Conservation (phyloP, 73 alveolate species). For the Tetrahymena malaccensis region DNA sequence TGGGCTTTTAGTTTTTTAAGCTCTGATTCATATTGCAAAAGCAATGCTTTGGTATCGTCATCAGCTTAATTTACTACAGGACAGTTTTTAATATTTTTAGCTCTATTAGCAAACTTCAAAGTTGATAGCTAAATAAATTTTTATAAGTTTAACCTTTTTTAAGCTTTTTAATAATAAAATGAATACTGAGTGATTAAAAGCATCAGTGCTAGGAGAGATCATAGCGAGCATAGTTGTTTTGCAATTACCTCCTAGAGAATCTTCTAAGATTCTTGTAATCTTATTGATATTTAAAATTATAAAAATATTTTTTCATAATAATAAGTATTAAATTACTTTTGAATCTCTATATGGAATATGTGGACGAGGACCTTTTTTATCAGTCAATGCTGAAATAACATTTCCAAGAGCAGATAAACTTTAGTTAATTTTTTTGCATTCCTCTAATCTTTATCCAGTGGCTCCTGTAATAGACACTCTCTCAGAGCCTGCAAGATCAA, state of each 20-base stretch:
- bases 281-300: not conserved
- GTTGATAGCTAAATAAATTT: constrained; percentile 60
- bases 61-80: constrained; percentile 90
- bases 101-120: constrained; percentile 97
- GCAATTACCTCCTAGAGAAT: constrained; percentile 83
- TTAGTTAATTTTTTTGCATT: constrained; percentile 72
- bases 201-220: constrained; percentile 20
- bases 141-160: not conserved
- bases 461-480: constrained; percentile 68
- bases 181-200: not conserved
- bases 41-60: constrained; percentile 89
- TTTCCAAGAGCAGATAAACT: constrained; percentile 76
- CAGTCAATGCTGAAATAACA: constrained; percentile 70
- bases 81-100: constrained; percentile 92
- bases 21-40: constrained; percentile 94
- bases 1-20: constrained; percentile 86
- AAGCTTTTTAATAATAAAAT: too few relatives aligned
- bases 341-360: constrained; percentile 83
- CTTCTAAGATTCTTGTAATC: constrained; percentile 75
- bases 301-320: not conserved
- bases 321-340: constrained; percentile 9
- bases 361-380: constrained; percentile 46
- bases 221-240: constrained; percentile 50
- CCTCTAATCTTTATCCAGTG: constrained; percentile 67
- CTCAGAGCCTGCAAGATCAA: constrained; percentile 86